A percentile compares a stretch with the other conserved stretches of the same genome.
Conservation (phyloP, 345 rosid species). For the Acer saccharum region DNA sequence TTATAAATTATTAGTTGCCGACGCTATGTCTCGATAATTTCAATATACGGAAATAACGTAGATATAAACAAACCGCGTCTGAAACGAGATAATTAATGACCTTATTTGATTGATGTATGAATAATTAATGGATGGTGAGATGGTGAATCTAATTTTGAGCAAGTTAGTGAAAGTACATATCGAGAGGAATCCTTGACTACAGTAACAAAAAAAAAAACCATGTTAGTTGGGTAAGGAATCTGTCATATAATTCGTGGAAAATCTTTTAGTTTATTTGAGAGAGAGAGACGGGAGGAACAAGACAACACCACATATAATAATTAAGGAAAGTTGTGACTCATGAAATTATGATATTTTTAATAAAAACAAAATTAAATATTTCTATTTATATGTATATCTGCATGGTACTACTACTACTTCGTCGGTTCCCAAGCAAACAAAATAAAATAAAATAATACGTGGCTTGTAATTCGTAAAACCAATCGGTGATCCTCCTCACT, state of each 20-base stretch:
- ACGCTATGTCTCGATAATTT: no score
- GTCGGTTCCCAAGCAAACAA: slow-evolving; percentile 4
- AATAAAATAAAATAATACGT: not conserved
- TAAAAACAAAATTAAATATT: not conserved
- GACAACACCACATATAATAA: not conserved
- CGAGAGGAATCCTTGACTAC: slow-evolving; percentile 8
- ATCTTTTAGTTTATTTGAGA: slow-evolving; percentile 16
- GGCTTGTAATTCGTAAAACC: not conserved
- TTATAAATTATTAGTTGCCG: no score
- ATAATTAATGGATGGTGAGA: not conserved
- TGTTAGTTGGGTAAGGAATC: slow-evolving; percentile 13
- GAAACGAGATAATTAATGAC: not conserved
- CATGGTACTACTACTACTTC: not conserved
- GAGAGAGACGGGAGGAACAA: not conserved
- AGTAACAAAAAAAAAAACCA: not conserved
- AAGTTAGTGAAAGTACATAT: not conserved
- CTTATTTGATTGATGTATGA: no score
- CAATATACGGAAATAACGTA: no score
- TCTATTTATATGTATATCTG: not conserved
- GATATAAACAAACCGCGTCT: no score
- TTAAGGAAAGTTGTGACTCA: slow-evolving; percentile 9
- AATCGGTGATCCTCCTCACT: not conserved
- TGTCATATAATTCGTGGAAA: slow-evolving; percentile 13
- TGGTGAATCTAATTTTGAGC: not conserved
- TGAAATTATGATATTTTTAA: not conserved